Conservation (phyloP, 164 flowering plant genomes). For the Malania oleifera region DNA sequence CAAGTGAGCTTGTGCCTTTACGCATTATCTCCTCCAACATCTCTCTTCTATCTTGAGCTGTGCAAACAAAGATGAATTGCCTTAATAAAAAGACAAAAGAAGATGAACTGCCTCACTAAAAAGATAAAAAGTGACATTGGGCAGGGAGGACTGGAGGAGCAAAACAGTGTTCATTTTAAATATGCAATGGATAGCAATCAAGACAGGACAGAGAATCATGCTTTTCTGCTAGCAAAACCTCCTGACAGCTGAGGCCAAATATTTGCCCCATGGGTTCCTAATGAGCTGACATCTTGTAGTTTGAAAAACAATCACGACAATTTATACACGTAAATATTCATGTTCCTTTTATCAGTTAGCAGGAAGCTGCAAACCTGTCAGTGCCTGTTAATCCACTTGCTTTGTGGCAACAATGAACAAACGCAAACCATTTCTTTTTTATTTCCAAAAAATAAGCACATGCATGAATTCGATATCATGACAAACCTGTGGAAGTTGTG, state of each 20-base stretch:
- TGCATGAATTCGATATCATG: slow-evolving; percentile 2
- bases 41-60: slow-evolving; percentile 92
- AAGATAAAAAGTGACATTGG: background rate
- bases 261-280: background rate
- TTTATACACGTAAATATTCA: background rate
- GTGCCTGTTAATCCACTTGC: background rate
- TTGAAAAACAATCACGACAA: background rate
- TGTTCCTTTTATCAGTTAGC: background rate
- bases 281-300: background rate
- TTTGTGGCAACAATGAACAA: background rate
- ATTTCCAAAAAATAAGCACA: background rate
- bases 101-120: too few species aligned
- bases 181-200: too few species aligned
- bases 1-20: slow-evolving; percentile 81
- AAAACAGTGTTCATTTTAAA: too few species aligned
- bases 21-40: slow-evolving; percentile 94
- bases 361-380: background rate
- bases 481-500: slow-evolving; percentile 94
- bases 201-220: too few species aligned
- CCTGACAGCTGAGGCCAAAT: too few species aligned
- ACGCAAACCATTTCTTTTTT: background rate
- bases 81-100: background rate
- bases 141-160: too few species aligned
- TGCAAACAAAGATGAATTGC: slow-evolving; percentile 11
- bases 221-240: too few species aligned